These are phyloP conservation scores for Myrica gale DNA, from an alignment of 306 rosid genomes.

Conservation along the genomic window DNA sequence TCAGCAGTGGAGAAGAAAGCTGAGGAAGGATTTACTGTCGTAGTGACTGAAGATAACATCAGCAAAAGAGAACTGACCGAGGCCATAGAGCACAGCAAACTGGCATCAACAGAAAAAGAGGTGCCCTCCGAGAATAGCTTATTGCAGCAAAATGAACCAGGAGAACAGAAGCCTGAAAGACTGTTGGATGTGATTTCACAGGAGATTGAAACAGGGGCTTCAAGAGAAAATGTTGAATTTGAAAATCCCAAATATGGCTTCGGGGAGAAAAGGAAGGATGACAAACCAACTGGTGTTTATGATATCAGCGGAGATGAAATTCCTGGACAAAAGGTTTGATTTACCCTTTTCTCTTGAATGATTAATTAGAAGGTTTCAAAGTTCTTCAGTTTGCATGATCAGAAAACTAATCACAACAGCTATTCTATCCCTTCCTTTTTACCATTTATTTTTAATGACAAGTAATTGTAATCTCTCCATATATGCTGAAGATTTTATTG, in stretches of 20 bases:
- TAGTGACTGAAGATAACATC: constrained; percentile 13
- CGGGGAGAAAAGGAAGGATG: constrained; percentile 18
- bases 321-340: constrained; percentile 29
- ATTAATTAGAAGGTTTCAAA: constrained; percentile 7
- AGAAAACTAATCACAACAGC: not conserved
- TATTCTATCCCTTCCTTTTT: too few relatives aligned
- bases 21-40: not conserved
- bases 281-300: constrained; percentile 15
- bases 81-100: constrained; percentile 20
- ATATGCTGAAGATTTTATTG: constrained; percentile 4
- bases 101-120: not conserved
- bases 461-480: constrained; percentile 5
- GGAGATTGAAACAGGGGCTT: constrained; percentile 13
- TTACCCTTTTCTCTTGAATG: not conserved
- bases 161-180: constrained; percentile 15
- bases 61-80: not conserved
- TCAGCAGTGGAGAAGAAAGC: constrained; percentile 11
- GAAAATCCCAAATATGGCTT: constrained; percentile 4
- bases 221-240: constrained; percentile 7
- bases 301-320: constrained; percentile 2
- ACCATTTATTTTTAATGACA: too few relatives aligned
- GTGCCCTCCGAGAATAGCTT: constrained; percentile 12
- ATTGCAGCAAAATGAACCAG: constrained; percentile 29
- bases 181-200: constrained; percentile 10
- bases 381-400: not conserved